A percentile compares a stretch with the other conserved stretches of the same genome.
Evolutionary conservation across 352 stramenopile genomes (phyloP).

Genomic region (Globisporangium takayamanum): DNA sequence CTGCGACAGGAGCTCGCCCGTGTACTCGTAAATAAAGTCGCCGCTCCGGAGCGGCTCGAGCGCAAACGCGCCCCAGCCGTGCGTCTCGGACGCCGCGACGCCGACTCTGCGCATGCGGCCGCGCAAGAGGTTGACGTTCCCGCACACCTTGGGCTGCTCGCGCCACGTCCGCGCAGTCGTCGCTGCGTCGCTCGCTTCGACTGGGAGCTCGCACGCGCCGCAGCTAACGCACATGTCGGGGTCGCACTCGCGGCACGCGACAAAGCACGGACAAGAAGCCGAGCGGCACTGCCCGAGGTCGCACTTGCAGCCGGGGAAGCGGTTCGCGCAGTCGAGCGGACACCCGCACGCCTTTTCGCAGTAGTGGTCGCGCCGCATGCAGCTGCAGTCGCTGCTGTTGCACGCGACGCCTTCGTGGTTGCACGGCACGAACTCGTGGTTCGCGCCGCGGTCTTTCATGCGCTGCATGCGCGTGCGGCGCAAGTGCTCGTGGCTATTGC

Average conservation of each 20-base stretch:
- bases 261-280: slow-evolving; percentile 59
- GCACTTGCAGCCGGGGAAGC: slow-evolving; percentile 68
- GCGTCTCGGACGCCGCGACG: slow-evolving; percentile 50
- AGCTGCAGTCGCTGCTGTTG: slow-evolving; percentile 60
- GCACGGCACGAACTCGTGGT: slow-evolving; percentile 70
- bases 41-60: slow-evolving; percentile 41
- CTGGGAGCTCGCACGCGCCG: slow-evolving; percentile 52
- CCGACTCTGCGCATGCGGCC: slow-evolving; percentile 44
- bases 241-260: slow-evolving; percentile 62
- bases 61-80: slow-evolving; percentile 73
- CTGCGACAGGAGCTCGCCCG: slow-evolving; percentile 89
- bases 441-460: slow-evolving; percentile 75
- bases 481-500: slow-evolving; percentile 66
- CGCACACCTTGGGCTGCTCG: slow-evolving; percentile 41
- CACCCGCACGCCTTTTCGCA: slow-evolving; percentile 69
- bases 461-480: slow-evolving; percentile 62
- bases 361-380: slow-evolving; percentile 79
- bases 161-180: slow-evolving; percentile 19
- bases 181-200: slow-evolving; percentile 32
- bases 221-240: slow-evolving; percentile 64
- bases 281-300: slow-evolving; percentile 50
- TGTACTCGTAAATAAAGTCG: slow-evolving; percentile 85
- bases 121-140: slow-evolving; percentile 69
- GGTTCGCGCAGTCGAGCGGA: slow-evolving; percentile 60
- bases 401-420: slow-evolving; percentile 47